Conservation (phyloP, 2,329 filamentous ascomycete species). For the Fusarium redolens region DNA sequence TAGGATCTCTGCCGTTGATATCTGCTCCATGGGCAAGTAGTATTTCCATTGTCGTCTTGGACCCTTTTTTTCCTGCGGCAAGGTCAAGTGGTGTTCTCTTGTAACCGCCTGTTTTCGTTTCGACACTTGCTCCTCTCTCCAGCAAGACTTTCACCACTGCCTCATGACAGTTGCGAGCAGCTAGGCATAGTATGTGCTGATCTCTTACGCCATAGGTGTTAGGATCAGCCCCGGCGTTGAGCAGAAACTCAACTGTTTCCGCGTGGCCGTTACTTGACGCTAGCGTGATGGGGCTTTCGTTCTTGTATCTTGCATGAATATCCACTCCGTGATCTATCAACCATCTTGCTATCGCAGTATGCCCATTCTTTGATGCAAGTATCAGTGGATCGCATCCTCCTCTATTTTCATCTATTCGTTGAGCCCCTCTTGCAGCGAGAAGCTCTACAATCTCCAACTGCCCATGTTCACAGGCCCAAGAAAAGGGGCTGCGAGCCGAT, state of each 20-base stretch:
- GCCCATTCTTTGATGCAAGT: fast-evolving
- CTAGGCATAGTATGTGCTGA: fast-evolving
- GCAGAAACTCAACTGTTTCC: fast-evolving
- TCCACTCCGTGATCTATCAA: fast-evolving
- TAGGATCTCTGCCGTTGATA: background rate
- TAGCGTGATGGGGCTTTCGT: fast-evolving
- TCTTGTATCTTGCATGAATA: fast-evolving
- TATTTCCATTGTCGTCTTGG: fast-evolving
- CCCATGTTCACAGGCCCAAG: background rate
- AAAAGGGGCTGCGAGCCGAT: background rate
- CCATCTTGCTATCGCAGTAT: fast-evolving
- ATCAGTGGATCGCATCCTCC: fast-evolving
- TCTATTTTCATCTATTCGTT: fast-evolving
- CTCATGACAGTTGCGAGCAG: fast-evolving
- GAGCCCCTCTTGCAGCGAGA: fast-evolving
- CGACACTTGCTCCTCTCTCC: fast-evolving
- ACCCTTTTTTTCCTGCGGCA: fast-evolving
- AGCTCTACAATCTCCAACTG: fast-evolving
- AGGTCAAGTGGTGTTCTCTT: fast-evolving
- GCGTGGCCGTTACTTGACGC: fast-evolving
- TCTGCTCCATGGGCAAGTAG: background rate
- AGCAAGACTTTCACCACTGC: background rate
- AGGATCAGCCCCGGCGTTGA: fast-evolving
- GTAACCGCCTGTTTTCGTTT: fast-evolving
- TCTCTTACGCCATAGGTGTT: fast-evolving